Evolutionary conservation across 108 stramenopile genomes (phyloP).

Genomic region (Skeletonema grethae): DNA sequence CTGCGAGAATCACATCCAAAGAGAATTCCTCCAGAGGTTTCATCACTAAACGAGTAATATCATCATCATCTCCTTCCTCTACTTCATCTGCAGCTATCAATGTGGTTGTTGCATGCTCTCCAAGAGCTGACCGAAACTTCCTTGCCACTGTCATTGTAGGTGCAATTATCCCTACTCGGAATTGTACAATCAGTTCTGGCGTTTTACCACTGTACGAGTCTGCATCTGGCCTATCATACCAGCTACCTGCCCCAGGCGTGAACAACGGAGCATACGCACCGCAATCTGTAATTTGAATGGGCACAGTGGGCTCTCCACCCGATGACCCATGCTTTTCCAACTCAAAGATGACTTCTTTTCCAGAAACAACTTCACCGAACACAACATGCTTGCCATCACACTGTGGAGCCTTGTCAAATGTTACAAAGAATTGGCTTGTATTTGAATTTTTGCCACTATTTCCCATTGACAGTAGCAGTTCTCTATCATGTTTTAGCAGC

Average conservation of each 20-base stretch:
- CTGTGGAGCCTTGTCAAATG: conserved; percentile 71
- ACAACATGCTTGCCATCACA: conserved; percentile 96
- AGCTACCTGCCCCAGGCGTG: conserved; percentile 70
- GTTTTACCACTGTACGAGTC: conserved; percentile 73
- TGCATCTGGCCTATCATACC: conserved; percentile 81
- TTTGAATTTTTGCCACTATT: conserved; percentile 96
- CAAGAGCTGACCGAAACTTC: conserved; percentile 60
- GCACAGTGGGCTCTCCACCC: conserved; percentile 51
- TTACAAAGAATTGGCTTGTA: conserved; percentile 93
- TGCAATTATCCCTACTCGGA: conserved; percentile 70
- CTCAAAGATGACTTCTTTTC: conserved; percentile 73
- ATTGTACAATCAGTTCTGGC: conserved; percentile 72
- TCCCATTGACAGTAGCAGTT: conserved; percentile 90
- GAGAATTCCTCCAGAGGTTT: conserved; percentile 52
- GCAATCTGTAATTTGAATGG: conserved; percentile 75
- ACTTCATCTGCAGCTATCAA: conserved; percentile 29
- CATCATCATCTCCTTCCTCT: conserved; percentile 18
- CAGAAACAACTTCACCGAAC: conserved; percentile 89
- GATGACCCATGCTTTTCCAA: conserved; percentile 56
- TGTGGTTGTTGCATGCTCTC: conserved; percentile 35
- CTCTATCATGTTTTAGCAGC: conserved; percentile 72
- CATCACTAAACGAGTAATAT: conserved; percentile 15
- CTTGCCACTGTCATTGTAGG: conserved; percentile 49
- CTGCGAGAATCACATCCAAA: conserved; percentile 71
- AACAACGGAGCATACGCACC: conserved; percentile 62